Evolutionary conservation across 495 filamentous ascomycete species (phyloP).

Genomic region (Hypoxylon fragiforme): DNA sequence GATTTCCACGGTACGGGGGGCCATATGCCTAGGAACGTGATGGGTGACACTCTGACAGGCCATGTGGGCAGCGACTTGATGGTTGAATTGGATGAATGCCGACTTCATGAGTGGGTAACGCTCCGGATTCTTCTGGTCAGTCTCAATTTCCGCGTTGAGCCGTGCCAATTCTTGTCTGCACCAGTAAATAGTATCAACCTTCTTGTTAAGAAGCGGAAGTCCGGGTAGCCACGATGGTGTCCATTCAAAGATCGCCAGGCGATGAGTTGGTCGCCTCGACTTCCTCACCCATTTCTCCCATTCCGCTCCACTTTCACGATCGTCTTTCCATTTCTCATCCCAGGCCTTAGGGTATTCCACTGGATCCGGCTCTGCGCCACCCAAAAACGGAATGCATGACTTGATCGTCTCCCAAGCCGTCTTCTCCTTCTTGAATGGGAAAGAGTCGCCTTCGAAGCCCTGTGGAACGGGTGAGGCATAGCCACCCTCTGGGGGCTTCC

Average conservation of each 20-base stretch:
- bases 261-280: slow-evolving; percentile 84
- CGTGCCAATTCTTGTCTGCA: slow-evolving; percentile 86
- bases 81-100: slow-evolving; percentile 98
- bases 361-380: slow-evolving; percentile 38
- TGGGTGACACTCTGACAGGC: slow-evolving; percentile 91
- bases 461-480: slow-evolving; percentile 58
- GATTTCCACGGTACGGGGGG: slow-evolving; percentile 88
- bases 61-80: slow-evolving; percentile 97
- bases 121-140: slow-evolving; percentile 84
- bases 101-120: slow-evolving; percentile 95
- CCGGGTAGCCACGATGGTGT: slow-evolving; percentile 74
- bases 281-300: slow-evolving; percentile 84
- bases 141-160: slow-evolving; percentile 89
- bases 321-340: slow-evolving; percentile 62
- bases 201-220: slow-evolving; percentile 79
- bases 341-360: slow-evolving; percentile 73
- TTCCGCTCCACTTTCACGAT: slow-evolving; percentile 69
- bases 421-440: slow-evolving; percentile 47
- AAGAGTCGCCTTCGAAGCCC: slow-evolving; percentile 46
- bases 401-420: slow-evolving; percentile 51
- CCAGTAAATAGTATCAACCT: slow-evolving; percentile 93
- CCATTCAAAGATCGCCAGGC: slow-evolving; percentile 75
- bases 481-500: slow-evolving; percentile 55
- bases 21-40: slow-evolving; percentile 92
- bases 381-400: slow-evolving; percentile 44